Percentiles rank a stretch among this genome's conserved stretches.
Conservation (phyloP, 257 asterid species). For the Solanum chiquidenum region DNA sequence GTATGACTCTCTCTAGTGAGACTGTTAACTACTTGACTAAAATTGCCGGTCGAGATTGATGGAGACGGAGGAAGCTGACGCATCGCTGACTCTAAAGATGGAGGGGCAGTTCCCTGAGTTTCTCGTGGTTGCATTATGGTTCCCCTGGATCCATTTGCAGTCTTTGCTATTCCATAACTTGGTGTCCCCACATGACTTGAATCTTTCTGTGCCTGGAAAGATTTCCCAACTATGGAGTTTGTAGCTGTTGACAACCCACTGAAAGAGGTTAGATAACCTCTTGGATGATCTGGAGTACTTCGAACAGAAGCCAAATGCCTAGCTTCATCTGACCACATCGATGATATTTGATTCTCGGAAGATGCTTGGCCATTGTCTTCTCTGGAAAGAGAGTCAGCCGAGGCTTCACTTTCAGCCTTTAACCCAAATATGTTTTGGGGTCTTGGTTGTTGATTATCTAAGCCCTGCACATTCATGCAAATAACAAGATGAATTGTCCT, state of each 20-base stretch:
- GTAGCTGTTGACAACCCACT: slow-evolving; percentile 25
- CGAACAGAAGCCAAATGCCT: slow-evolving; percentile 21
- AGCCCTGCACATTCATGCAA: slow-evolving; percentile 29
- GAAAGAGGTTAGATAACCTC: slow-evolving; percentile 30
- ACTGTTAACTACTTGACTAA: slow-evolving; percentile 22
- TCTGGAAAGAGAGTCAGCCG: slow-evolving; percentile 45
- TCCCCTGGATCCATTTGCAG: slow-evolving; percentile 20
- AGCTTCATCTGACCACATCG: slow-evolving; percentile 39
- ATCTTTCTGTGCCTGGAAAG: slow-evolving; percentile 28
- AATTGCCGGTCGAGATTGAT: slow-evolving; percentile 13
- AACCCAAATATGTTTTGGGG: slow-evolving; percentile 23
- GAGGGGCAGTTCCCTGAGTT: slow-evolving; percentile 25
- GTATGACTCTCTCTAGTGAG: slow-evolving; percentile 31
- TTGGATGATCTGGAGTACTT: slow-evolving; percentile 24
- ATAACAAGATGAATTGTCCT: neutral
- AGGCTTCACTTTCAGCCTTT: slow-evolving; percentile 41
- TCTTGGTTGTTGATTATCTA: slow-evolving; percentile 26
- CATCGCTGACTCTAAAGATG: slow-evolving; percentile 27
- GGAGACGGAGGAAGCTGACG: slow-evolving; percentile 44
- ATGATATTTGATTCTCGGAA: slow-evolving; percentile 28
- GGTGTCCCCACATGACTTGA: slow-evolving; percentile 29
- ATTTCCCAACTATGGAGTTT: slow-evolving; percentile 20
- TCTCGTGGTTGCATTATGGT: slow-evolving; percentile 27
- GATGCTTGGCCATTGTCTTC: slow-evolving; percentile 29
- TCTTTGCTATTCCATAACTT: slow-evolving; percentile 21